Conservation (phyloP, 2,329 filamentous ascomycete genomes). For the Penicillium italicum region DNA sequence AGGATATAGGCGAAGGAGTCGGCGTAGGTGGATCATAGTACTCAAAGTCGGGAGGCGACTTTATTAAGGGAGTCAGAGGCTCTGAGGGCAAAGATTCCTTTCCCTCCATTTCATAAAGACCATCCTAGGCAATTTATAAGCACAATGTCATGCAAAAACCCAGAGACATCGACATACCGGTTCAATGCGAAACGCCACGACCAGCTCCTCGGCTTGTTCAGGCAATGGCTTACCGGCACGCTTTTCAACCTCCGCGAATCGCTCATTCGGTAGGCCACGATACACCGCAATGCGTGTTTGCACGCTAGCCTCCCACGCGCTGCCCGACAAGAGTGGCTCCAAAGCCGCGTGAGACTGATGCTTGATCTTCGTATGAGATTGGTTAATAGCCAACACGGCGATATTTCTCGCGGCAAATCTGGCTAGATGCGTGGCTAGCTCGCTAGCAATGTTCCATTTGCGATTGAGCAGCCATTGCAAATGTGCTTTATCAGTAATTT, state of each 20-base stretch:
- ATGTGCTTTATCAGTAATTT: conserved; percentile 42
- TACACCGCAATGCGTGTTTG: conserved; percentile 73
- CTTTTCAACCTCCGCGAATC: conserved; percentile 64
- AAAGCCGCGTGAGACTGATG: conserved; percentile 63
- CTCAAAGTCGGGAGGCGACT: conserved; percentile 4
- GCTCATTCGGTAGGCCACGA: conserved; percentile 62
- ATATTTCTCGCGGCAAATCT: conserved; percentile 71
- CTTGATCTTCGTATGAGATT: conserved; percentile 78
- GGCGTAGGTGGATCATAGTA: conserved; percentile 8
- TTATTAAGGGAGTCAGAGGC: neutral
- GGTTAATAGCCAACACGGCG: conserved; percentile 71
- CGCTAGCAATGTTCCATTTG: conserved; percentile 61
- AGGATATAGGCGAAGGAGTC: conserved; percentile 6
- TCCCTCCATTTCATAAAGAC: conserved; percentile 7
- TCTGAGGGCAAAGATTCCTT: neutral
- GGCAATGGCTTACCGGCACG: conserved; percentile 51
- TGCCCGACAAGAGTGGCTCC: conserved; percentile 69
- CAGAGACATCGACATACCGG: conserved; percentile 26
- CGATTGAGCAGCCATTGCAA: conserved; percentile 34
- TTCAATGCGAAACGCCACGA: conserved; percentile 42
- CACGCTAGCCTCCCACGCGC: conserved; percentile 76
- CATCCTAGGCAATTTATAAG: conserved; percentile 11
- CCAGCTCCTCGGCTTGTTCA: conserved; percentile 26
- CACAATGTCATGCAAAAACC: neutral
- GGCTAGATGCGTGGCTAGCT: conserved; percentile 58